Evolutionary conservation across 768 basidiomycete species (phyloP), one percentile per base, ranked within the genome.

Genomic region (Lactarius akahatsu): DNA sequence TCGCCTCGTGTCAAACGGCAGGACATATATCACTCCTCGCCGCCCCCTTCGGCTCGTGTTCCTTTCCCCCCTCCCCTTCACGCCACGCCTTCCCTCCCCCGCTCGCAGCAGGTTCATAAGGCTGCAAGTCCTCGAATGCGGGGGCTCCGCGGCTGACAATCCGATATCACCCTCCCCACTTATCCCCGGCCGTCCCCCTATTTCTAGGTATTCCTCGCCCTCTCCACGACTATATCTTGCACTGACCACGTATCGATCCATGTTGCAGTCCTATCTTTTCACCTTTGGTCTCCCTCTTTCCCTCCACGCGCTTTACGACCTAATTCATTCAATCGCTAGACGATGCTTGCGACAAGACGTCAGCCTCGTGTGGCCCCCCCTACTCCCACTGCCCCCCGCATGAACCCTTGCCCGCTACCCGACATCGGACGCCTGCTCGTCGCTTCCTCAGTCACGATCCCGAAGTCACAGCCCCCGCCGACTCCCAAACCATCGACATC

Each of bases 1-100:
- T 23, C 54, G 70, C 70, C 68, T 69, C 70, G 64, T 70, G 70
- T 61, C 61, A 57, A 55, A 65, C 57, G 68, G 60, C 38, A 69
- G 70, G 70, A 59, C 57, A 60, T 70, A 70, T 70, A 69, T 65
- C 57, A 47, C 26, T 56, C 30, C 11, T 9, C 32, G 23, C 40
- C 62, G 28, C 58, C 28, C 40, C 36, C 55, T 43, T 36, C 28
- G 41, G 41, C 54, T 63, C 65, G 55, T 47, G 36, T 57, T 45
- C 18, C 59, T 26, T 57, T 18, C 28, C 55, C 59, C 38, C 64
- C n/a, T 30, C 38, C 41, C 57, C 38, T 34, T 62, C 63, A 26
- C 23, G 50, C 40, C 69, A 61, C 63, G 57, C 54, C 55, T n/a
- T 32, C 55, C 50, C 50, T n/a, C 45, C 55, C 57, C 50, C 61